These are phyloP conservation scores for Syzygium oleosum DNA, from an alignment of 345 rosid genomes.

Conservation along the genomic window DNA sequence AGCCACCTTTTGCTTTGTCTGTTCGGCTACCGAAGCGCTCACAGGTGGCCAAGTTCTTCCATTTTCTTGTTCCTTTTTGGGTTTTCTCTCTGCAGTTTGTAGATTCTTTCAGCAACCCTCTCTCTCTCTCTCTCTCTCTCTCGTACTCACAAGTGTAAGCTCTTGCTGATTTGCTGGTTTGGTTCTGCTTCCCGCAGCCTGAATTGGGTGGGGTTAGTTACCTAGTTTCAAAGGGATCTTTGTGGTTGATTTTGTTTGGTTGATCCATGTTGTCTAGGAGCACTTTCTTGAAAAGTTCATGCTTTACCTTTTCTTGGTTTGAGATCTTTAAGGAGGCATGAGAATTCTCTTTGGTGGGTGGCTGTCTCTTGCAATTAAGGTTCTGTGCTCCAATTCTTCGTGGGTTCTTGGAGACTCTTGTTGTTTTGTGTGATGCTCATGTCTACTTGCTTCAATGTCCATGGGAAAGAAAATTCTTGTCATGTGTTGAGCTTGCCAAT, in stretches of 20 bases:
- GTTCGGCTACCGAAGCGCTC: slow-evolving; percentile 35
- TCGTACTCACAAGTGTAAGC: slow-evolving; percentile 6
- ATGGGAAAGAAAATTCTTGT: not conserved
- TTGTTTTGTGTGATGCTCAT: not conserved
- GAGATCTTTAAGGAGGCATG: not conserved
- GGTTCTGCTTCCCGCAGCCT: slow-evolving; percentile 20
- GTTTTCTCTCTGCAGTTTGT: not conserved
- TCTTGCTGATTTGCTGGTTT: slow-evolving; percentile 16
- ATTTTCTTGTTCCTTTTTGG: not conserved
- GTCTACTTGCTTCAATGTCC: not conserved
- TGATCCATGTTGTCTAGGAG: not conserved
- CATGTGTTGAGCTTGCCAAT: not conserved
- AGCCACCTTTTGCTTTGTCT: slow-evolving; percentile 58
- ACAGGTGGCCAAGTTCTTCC: slow-evolving; percentile 19
- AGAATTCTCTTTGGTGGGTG: not conserved
- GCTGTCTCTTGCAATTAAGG: not conserved
- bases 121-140: not conserved
- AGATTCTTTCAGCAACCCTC: not conserved
- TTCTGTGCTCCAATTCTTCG: not conserved
- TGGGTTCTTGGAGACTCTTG: not conserved
- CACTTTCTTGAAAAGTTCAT: not conserved
- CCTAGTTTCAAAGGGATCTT: not conserved
- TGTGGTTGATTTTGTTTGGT: not conserved
- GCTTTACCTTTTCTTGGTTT: not conserved
- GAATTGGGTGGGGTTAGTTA: slow-evolving; percentile 14